Evolutionary conservation across 2,329 filamentous ascomycete species (phyloP).

Genomic region (Stemphylium beticola): DNA sequence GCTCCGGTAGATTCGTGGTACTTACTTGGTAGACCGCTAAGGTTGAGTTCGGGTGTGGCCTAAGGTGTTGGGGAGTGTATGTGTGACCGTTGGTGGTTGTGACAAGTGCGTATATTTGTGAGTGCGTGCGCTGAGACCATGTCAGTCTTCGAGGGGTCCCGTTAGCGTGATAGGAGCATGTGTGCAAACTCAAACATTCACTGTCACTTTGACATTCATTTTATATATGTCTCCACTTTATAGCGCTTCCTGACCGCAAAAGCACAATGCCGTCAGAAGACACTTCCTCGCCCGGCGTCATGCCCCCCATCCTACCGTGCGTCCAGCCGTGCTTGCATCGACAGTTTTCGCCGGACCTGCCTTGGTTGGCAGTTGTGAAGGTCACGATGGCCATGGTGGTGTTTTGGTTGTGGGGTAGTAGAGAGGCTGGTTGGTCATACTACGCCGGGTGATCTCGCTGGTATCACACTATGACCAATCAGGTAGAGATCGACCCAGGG

Average conservation of each 20-base stretch:
- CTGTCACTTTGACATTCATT: background rate
- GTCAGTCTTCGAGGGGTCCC: background rate
- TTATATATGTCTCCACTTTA: background rate
- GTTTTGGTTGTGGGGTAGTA: constrained; percentile 1
- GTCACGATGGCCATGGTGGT: constrained; percentile 8
- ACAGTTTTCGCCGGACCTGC: background rate
- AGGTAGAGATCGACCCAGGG: too few species aligned
- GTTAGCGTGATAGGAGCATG: background rate
- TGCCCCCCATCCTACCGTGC: too few species aligned
- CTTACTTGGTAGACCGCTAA: background rate
- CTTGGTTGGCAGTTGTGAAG: background rate
- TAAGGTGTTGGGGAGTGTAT: background rate
- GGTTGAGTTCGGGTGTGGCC: background rate
- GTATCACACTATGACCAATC: too few species aligned
- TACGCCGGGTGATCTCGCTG: background rate
- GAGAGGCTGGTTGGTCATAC: background rate
- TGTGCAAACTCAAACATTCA: background rate
- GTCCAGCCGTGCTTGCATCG: background rate
- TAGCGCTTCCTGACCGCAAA: background rate
- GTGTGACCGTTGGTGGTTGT: background rate
- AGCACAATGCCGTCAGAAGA: background rate
- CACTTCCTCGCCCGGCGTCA: background rate
- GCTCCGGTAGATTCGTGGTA: too few species aligned
- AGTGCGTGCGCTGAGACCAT: too few species aligned
- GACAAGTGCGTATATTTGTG: too few species aligned